Conservation (phyloP, 208 protist genomes). For the Leptomonas pyrrhocoris region DNA sequence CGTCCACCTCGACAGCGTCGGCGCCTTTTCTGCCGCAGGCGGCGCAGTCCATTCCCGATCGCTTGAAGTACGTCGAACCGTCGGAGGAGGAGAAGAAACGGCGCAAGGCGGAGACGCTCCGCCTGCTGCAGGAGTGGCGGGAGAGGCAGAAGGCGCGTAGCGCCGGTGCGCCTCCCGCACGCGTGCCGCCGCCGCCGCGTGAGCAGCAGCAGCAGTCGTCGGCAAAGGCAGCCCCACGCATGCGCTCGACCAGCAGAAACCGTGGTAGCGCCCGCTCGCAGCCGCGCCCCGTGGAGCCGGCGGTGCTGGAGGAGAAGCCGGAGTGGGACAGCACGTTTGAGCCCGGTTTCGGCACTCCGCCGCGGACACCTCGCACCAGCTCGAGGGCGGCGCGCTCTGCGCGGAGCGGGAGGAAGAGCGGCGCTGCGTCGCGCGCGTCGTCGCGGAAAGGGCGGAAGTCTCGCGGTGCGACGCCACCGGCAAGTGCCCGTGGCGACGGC, state of each 20-base stretch:
- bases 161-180: neutral
- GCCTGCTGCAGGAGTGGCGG: slow-evolving; percentile 26
- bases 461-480: slow-evolving; percentile 10
- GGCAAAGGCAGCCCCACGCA: neutral
- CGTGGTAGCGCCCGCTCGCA: slow-evolving; percentile 2
- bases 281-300: neutral
- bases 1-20: slow-evolving; percentile 6
- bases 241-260: slow-evolving; percentile 16
- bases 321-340: slow-evolving; percentile 19
- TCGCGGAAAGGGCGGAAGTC: slow-evolving; percentile 15
- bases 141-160: slow-evolving; percentile 15
- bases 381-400: slow-evolving; percentile 6
- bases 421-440: slow-evolving; percentile 6
- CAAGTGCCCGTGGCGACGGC: slow-evolving; percentile 2
- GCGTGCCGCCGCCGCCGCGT: neutral
- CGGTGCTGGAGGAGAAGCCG: slow-evolving; percentile 9
- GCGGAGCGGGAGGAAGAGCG: slow-evolving; percentile 4
- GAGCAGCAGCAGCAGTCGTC: neutral
- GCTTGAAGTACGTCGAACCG: slow-evolving; percentile 59
- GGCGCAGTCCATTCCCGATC: slow-evolving; percentile 49
- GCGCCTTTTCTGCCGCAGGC: slow-evolving; percentile 13
- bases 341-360: slow-evolving; percentile 21
- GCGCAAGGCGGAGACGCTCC: slow-evolving; percentile 26
- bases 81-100: slow-evolving; percentile 29
- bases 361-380: neutral